Evolutionary conservation across 148 eudicot species (phyloP).

Genomic region (Chenopodium album): DNA sequence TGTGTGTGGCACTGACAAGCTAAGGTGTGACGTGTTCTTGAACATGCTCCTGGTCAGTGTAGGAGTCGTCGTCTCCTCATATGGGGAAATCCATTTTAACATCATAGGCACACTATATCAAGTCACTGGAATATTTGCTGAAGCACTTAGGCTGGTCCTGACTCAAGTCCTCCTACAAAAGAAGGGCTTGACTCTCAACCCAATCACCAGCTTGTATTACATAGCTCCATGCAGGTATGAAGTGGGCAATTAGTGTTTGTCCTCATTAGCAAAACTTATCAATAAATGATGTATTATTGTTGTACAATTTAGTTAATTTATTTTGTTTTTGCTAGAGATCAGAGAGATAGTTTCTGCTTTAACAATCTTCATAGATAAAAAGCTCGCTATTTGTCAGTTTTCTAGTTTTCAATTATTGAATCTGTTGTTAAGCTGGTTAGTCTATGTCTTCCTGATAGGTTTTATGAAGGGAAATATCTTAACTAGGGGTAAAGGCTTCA

Average conservation of each 20-base stretch:
- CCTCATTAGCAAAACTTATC: background rate
- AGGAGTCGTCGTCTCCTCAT: constrained; percentile 81
- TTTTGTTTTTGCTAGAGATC: background rate
- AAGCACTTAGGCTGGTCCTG: constrained; percentile 77
- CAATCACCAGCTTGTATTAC: constrained; percentile 89
- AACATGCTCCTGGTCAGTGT: constrained; percentile 89
- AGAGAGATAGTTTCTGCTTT: background rate
- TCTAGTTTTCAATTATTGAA: background rate
- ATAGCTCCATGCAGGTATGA: constrained; percentile 91
- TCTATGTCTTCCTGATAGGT: no score
- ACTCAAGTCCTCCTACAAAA: constrained; percentile 89
- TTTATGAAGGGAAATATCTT: background rate
- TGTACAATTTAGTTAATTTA: background rate
- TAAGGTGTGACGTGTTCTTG: constrained; percentile 72
- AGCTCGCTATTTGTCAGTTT: background rate
- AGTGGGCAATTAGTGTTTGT: background rate
- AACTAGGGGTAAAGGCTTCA: background rate
- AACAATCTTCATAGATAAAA: background rate
- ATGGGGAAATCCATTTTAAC: constrained; percentile 85
- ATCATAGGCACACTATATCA: constrained; percentile 77
- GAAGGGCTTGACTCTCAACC: constrained; percentile 80
- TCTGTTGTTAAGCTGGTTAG: background rate
- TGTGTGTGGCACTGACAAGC: constrained; percentile 78
- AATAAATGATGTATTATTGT: background rate
- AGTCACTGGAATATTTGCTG: constrained; percentile 83